Evolutionary conservation across 169 alveolate genomes (phyloP), one percentile per base, ranked within the genome.

Genomic region (Cryptosporidium viatorum): DNA sequence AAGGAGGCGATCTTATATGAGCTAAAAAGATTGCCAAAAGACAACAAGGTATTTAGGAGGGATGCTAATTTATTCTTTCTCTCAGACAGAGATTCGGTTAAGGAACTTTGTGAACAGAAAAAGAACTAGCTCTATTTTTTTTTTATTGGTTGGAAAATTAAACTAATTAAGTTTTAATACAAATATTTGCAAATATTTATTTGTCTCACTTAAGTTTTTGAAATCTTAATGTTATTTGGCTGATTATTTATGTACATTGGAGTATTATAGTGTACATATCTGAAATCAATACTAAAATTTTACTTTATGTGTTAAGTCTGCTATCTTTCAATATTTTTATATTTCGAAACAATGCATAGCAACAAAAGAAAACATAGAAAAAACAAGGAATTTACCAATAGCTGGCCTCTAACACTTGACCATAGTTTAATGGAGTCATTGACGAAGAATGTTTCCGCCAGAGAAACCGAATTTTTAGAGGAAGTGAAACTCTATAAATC

Each of bases 21-120:
- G 41, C 65, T 80, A 41, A 58, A 80, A 14, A 80, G 70, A 23
- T 80, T 80, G 75, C 74, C 89, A 18, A 29, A 41, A 65, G 75
- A 80, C 75, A 59, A 67, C 75, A 59, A 65, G 51, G 75, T 80
- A 23, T 80, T 45, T 48, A 80, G 68, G 59, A 62, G 89, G 80
- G 73, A 80, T 62, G 73, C 89, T 8, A 80, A 80, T 59, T 23
- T 80, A 48, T 80, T 80, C 51, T 80, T 80, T 65, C 75, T 37
- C 39, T 80, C 89, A 21, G 74, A 62, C 43, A 80, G 75, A 65
- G 89, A 80, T 37, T 39, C 71, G 70, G 68, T 80, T 80, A 80
- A 80, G 67, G 50, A 67, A 50, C 50, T 59, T 62, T 80, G 51
- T 39, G 58, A 55, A 55, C 31, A n/a, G 68, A 31, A 16, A 21